phyloP scores from a whole-genome alignment of 306 rosid species.

The Cicer bijugum region DNA sequence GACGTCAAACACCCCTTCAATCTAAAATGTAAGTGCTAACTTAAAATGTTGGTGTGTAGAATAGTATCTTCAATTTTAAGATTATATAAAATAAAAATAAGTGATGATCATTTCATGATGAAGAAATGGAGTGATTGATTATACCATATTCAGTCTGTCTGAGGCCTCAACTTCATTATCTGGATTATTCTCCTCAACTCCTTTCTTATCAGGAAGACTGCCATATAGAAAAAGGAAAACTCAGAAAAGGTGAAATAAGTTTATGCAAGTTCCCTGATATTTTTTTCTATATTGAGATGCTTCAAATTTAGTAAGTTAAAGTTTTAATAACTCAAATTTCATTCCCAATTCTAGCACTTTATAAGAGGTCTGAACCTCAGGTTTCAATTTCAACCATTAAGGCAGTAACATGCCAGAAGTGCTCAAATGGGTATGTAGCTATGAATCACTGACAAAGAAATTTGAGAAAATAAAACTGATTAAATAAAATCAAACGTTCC shows the following conservation, averaged over 20 bases:
- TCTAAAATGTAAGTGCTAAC: neutral
- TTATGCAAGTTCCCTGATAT: neutral
- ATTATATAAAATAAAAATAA: neutral
- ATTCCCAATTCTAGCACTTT: conserved; percentile 24
- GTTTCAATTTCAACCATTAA: conserved; percentile 16
- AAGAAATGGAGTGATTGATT: conserved; percentile 28
- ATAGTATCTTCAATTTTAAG: neutral
- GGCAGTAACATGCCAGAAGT: conserved; percentile 14
- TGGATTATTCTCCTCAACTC: conserved; percentile 52
- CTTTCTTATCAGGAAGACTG: conserved; percentile 83
- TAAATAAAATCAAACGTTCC: too few relatives aligned
- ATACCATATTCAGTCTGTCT: conserved; percentile 71
- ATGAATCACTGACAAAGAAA: too few relatives aligned
- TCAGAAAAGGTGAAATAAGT: conserved; percentile 25
- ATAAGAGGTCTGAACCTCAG: conserved; percentile 28
- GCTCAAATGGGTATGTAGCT: conserved; percentile 21
- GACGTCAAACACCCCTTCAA: neutral
- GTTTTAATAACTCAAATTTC: conserved; percentile 8
- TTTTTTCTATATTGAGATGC: conserved; percentile 23
- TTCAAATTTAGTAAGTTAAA: conserved; percentile 11
- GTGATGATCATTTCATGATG: conserved; percentile 6
- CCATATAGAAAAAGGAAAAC: conserved; percentile 39
- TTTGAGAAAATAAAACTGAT: too few relatives aligned
- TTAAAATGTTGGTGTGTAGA: too few relatives aligned
- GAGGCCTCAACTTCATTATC: conserved; percentile 55